Percentiles rank a stretch among this genome's conserved stretches.
Conservation (phyloP, 2,329 filamentous ascomycete species). For the Ceratocystis harringtonii region DNA sequence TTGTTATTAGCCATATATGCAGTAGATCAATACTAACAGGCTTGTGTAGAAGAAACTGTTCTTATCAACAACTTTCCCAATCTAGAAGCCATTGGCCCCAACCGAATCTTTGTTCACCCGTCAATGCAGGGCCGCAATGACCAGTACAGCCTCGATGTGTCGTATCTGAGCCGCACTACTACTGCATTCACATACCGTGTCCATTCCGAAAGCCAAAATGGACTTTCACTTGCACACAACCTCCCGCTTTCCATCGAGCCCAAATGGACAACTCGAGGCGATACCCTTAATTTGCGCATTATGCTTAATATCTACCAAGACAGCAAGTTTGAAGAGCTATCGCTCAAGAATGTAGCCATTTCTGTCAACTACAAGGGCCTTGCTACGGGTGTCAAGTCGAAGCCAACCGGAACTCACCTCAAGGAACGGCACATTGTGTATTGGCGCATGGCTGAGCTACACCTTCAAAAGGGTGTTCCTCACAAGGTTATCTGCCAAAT, state of each 20-base stretch:
- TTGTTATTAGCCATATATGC: not conserved
- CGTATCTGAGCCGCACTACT: conserved; percentile 55
- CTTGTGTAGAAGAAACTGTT: conserved; percentile 46
- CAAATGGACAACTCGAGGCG: conserved; percentile 68
- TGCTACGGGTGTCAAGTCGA: conserved; percentile 56
- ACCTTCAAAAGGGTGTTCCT: conserved; percentile 31
- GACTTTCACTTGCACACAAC: conserved; percentile 33
- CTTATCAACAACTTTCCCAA: conserved; percentile 74
- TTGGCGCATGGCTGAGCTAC: conserved; percentile 64
- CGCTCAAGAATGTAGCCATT: conserved; percentile 57
- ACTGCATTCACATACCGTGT: conserved; percentile 90
- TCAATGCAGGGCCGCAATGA: conserved; percentile 50
- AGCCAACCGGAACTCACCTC: conserved; percentile 63
- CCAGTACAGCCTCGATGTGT: conserved; percentile 63
- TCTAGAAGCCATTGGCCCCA: conserved; percentile 87
- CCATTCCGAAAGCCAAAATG: conserved; percentile 48
- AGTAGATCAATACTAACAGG: conserved; percentile 18
- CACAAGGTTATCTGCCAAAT: conserved; percentile 76
- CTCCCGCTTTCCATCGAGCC: conserved; percentile 61
- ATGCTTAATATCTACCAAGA: conserved; percentile 7
- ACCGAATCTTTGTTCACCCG: conserved; percentile 76
- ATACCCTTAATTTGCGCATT: conserved; percentile 77
- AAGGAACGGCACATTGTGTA: conserved; percentile 64
- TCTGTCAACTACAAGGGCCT: conserved; percentile 55
- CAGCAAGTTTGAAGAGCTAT: conserved; percentile 9